Conservation (phyloP, 2,329 filamentous ascomycete genomes). For the Aspergillus japonicus region DNA sequence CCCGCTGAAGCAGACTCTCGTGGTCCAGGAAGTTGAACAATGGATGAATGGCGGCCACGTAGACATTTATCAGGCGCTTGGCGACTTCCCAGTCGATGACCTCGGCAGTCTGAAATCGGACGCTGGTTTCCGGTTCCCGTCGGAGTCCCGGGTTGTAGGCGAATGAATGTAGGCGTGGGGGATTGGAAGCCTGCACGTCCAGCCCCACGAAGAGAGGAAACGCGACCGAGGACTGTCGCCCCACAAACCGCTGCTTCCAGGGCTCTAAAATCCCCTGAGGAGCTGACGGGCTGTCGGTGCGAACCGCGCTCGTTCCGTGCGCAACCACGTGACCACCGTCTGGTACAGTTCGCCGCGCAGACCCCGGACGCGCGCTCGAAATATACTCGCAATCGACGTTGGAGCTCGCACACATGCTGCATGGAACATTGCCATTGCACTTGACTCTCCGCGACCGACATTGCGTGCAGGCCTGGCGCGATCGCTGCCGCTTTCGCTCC, state of each 20-base stretch:
- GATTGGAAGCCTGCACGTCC: conserved; percentile 31
- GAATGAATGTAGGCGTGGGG: conserved; percentile 40
- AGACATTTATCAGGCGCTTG: conserved; percentile 29
- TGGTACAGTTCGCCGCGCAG: not conserved
- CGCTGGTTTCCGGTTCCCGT: conserved; percentile 25
- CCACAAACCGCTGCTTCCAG: conserved; percentile 32
- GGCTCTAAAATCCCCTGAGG: conserved; percentile 29
- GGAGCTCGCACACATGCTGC: not conserved
- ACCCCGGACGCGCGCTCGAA: not conserved
- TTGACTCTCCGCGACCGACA: not conserved
- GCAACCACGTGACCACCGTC: not conserved
- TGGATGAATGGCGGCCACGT: conserved; percentile 30
- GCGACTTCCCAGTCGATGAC: conserved; percentile 6
- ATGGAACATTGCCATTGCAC: not conserved
- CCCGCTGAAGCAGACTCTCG: conserved; percentile 21
- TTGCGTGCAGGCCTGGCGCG: not conserved
- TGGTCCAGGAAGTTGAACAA: conserved; percentile 34
- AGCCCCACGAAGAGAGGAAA: conserved; percentile 34
- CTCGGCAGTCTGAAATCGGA: conserved; percentile 21
- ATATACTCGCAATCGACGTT: not conserved
- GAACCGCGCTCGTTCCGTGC: not conserved
- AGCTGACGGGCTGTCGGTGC: not conserved
- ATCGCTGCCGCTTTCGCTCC: not conserved
- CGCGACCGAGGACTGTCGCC: conserved; percentile 32
- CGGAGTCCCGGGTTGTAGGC: conserved; percentile 36